Evolutionary conservation across 768 basidiomycete species (phyloP).

Genomic region (Cubamyces sp.): DNA sequence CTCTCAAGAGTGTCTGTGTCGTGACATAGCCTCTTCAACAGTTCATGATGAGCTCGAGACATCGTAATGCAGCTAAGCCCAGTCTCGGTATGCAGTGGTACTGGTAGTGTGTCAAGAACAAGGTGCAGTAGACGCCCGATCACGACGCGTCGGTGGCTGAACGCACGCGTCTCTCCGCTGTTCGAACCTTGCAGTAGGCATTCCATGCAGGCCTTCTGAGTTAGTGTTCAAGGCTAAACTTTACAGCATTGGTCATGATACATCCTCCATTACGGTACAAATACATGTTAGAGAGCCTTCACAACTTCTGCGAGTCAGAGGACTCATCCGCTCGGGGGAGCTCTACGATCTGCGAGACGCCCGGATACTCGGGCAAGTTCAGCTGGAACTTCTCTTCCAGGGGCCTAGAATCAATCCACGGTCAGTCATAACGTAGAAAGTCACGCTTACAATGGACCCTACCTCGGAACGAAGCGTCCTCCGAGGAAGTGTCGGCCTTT

Average conservation of each 20-base stretch:
- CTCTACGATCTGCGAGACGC: constrained; percentile 84
- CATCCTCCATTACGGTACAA: neutral
- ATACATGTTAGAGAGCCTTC: neutral
- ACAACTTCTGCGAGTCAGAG: constrained; percentile 12
- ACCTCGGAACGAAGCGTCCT: constrained; percentile 92
- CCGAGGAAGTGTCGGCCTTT: constrained; percentile 90
- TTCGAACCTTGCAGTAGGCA: neutral
- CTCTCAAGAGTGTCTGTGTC: constrained; percentile 40
- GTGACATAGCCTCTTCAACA: constrained; percentile 35
- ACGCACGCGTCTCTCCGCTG: neutral
- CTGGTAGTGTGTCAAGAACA: constrained; percentile 4
- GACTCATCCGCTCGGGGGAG: constrained; percentile 38
- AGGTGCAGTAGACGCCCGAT: neutral
- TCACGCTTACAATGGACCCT: constrained; percentile 34
- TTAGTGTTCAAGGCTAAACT: neutral
- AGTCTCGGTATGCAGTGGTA: neutral
- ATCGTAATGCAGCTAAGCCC: constrained; percentile 17
- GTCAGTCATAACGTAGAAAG: neutral
- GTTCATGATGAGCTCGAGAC: constrained; percentile 33
- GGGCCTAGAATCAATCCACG: constrained; percentile 45
- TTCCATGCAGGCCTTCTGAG: neutral
- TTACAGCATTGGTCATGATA: neutral
- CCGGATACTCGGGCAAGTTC: constrained; percentile 82
- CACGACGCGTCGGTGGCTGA: constrained; percentile 22
- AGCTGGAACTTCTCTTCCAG: constrained; percentile 76